Conservation (phyloP, 345 rosid genomes). For the Laguncularia racemosa region DNA sequence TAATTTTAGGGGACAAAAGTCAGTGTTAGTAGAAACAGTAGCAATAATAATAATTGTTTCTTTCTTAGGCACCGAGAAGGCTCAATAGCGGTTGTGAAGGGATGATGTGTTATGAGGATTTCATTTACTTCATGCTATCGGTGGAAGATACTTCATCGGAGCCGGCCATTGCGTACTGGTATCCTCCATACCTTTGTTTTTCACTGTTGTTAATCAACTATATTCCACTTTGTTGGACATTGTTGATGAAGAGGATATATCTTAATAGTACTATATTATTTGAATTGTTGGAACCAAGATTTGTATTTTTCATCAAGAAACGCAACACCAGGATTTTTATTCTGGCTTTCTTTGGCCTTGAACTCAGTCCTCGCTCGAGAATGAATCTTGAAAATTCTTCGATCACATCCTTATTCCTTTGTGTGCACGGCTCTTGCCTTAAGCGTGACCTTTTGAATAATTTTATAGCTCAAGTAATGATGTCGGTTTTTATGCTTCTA, state of each 20-base stretch:
- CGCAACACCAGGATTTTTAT: too few species aligned
- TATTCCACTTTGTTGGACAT: too few species aligned
- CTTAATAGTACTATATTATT: too few species aligned
- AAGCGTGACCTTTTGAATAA: neutral
- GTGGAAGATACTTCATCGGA: constrained; percentile 29
- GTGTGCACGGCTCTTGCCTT: neutral
- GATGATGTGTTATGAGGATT: constrained; percentile 34
- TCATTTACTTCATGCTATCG: constrained; percentile 25
- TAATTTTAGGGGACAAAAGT: constrained; percentile 9
- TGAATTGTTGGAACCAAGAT: too few species aligned
- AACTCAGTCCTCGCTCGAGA: too few species aligned
- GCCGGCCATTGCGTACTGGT: constrained; percentile 28
- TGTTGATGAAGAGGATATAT: too few species aligned
- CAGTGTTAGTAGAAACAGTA: neutral
- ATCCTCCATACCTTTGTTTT: neutral
- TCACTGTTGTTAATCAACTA: neutral
- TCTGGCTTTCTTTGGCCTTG: too few species aligned
- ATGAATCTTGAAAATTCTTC: too few species aligned
- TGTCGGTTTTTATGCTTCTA: neutral
- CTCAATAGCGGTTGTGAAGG: constrained; percentile 24
- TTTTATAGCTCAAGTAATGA: neutral
- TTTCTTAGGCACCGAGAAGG: constrained; percentile 15
- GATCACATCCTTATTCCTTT: too few species aligned
- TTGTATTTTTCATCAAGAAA: too few species aligned
- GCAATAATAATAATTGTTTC: neutral